These are phyloP conservation scores for Lachnellula hyalina DNA, from an alignment of 2,329 filamentous ascomycete genomes.

Conservation along the genomic window DNA sequence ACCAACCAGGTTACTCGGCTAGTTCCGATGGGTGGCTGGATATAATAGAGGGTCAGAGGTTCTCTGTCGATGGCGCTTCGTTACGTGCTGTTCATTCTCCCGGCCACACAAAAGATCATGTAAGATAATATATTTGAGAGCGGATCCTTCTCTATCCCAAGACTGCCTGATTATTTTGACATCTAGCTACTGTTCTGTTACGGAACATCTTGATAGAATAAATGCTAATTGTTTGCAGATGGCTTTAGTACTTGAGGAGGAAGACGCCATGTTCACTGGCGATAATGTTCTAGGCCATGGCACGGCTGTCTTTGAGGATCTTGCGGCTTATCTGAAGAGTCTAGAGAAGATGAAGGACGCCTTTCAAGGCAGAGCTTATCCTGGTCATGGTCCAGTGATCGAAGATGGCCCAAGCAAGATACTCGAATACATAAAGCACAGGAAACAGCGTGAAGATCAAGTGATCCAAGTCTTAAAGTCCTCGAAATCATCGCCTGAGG, in stretches of 20 bases:
- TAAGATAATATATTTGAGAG: too few species aligned
- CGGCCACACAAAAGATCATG: slow-evolving; percentile 75
- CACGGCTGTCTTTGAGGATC: slow-evolving; percentile 78
- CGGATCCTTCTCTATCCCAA: too few species aligned
- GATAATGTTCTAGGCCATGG: slow-evolving; percentile 87
- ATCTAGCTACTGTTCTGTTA: too few species aligned
- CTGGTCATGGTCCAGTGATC: slow-evolving; percentile 79
- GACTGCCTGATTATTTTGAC: too few species aligned
- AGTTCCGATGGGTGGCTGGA: slow-evolving; percentile 39
- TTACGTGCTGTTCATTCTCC: slow-evolving; percentile 62
- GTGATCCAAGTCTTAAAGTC: slow-evolving; percentile 59
- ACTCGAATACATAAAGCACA: slow-evolving; percentile 75
- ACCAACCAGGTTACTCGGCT: slow-evolving; percentile 42
- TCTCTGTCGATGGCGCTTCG: slow-evolving; percentile 55
- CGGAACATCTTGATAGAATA: too few species aligned
- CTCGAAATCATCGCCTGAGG: slow-evolving; percentile 29
- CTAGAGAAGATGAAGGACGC: slow-evolving; percentile 63
- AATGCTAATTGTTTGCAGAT: slow-evolving; percentile 36
- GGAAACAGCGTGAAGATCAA: slow-evolving; percentile 73
- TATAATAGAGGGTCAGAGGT: slow-evolving; percentile 51
- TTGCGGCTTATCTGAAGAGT: slow-evolving; percentile 62
- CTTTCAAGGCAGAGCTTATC: slow-evolving; percentile 69
- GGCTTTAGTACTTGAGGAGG: slow-evolving; percentile 68
- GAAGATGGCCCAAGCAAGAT: slow-evolving; percentile 68
- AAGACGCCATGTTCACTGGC: slow-evolving; percentile 80